Evolutionary conservation across 2,329 filamentous ascomycete species (phyloP), one percentile per base, ranked within the genome.

Genomic region (Apiospora phragmitis): DNA sequence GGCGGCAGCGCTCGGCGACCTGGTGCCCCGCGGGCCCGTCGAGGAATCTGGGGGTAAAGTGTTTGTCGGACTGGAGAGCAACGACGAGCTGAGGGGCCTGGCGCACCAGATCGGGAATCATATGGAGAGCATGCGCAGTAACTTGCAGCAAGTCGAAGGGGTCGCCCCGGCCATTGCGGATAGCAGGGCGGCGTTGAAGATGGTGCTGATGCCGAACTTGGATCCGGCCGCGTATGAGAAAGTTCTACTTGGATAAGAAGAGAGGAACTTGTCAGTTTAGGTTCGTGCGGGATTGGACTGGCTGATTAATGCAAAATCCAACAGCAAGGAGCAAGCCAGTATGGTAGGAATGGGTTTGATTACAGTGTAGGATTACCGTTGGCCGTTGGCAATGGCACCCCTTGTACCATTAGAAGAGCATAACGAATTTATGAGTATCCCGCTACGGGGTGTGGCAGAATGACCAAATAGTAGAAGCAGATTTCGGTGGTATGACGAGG

Each of bases 71-170:
- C 70, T 79, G 3, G 69, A 85, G 41, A 81, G 85, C 42, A 81
- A 86, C 45, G 80, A 83, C 26, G 84, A 86, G 62, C 75, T 89
- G 21, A 74, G 82, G n/a, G 77, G 78, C 2, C 75, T 88, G 4
- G 84, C 83, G 0, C 77, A 82, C 21, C 87, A 89, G 76, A 81
- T 90, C 24, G 80, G 81, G 14, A 87, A 78, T 68, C 88, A 90
- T 73, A 85, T 89, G 80, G 86, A 89, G 71, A 89, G 86, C 74
- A 85, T 90, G 76, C 81, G 80, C 69, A 80, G 80, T 59, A 90
- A 90, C 75, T 79, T 89, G 49, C 80, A 83, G 70, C 88, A 89
- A 78, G 84, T 88, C 18, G 84, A 86, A 1, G 86, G 85, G 8
- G 81, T 90, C 4, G 74, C 85, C 7, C 85, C 86, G 1, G 84